phyloP scores from a whole-genome alignment of 2,329 filamentous ascomycete species.

The Aureobasidium zeae region DNA sequence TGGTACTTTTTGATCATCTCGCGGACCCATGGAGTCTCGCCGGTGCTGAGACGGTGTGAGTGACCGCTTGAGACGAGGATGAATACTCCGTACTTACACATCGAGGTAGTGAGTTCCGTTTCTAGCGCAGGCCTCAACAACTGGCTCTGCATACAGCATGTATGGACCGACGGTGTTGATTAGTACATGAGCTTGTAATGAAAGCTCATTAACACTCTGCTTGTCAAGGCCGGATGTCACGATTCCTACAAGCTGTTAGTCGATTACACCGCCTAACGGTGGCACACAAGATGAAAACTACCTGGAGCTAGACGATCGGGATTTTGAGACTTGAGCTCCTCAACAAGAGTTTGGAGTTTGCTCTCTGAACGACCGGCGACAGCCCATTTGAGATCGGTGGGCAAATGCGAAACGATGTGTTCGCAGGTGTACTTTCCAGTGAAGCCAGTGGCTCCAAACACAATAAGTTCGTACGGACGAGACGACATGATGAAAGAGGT shows the following conservation, averaged over 20 bases:
- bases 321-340: slow-evolving; percentile 57
- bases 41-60: slow-evolving; percentile 37
- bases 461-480: slow-evolving; percentile 54
- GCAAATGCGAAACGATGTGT: slow-evolving; percentile 60
- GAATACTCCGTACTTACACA: slow-evolving; percentile 30
- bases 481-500: slow-evolving; percentile 7
- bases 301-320: slow-evolving; percentile 62
- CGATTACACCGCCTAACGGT: no score
- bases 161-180: slow-evolving; percentile 57
- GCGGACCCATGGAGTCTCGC: slow-evolving; percentile 55
- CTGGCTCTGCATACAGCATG: slow-evolving; percentile 53
- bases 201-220: slow-evolving; percentile 43
- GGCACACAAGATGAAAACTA: no score
- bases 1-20: slow-evolving; percentile 55
- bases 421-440: slow-evolving; percentile 71
- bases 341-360: slow-evolving; percentile 62
- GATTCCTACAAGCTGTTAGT: slow-evolving; percentile 20
- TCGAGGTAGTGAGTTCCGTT: slow-evolving; percentile 61
- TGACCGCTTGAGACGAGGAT: slow-evolving; percentile 15
- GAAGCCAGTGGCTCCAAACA: slow-evolving; percentile 68
- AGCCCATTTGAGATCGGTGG: slow-evolving; percentile 77
- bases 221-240: slow-evolving; percentile 41
- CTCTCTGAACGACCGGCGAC: slow-evolving; percentile 70
- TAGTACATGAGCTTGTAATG: slow-evolving; percentile 47
- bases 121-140: slow-evolving; percentile 55